phyloP scores from a whole-genome alignment of 1,284 basidiomycete species.

The Leccinum pachyderme region DNA sequence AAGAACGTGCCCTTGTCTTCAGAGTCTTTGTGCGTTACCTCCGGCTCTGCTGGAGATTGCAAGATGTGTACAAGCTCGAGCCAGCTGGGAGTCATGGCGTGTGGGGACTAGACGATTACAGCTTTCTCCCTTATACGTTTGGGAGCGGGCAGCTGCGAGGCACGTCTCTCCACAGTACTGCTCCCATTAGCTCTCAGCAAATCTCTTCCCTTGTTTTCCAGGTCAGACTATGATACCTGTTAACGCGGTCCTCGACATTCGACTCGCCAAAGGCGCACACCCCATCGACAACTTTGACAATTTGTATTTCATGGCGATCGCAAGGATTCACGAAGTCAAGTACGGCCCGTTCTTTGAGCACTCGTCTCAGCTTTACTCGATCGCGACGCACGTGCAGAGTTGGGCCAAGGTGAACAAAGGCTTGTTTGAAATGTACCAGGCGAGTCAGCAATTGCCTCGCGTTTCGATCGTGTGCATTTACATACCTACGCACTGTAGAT shows the following conservation, averaged over 20 bases:
- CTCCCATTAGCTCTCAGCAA: conserved; percentile 16
- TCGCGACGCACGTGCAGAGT: conserved; percentile 79
- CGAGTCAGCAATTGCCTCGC: conserved; percentile 26
- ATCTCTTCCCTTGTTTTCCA: conserved; percentile 28
- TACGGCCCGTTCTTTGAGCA: conserved; percentile 88
- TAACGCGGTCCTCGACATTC: conserved; percentile 52
- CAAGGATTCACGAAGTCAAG: conserved; percentile 80
- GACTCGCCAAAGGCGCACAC: conserved; percentile 42
- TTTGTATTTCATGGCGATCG: conserved; percentile 80
- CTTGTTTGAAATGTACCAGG: conserved; percentile 94
- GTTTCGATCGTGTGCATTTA: background rate
- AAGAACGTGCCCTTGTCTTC: conserved; percentile 67
- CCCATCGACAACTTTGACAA: conserved; percentile 42
- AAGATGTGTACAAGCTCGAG: conserved; percentile 89
- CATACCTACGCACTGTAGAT: conserved; percentile 45
- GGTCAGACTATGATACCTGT: conserved; percentile 60
- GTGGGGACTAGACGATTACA: conserved; percentile 96
- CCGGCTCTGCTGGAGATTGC: conserved; percentile 80
- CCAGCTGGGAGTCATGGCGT: conserved; percentile 98
- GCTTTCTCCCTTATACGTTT: conserved; percentile 88
- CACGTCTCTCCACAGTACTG: conserved; percentile 21
- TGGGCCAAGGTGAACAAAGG: conserved; percentile 92
- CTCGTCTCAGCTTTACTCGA: conserved; percentile 86
- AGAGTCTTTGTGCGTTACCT: conserved; percentile 75
- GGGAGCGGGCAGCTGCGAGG: conserved; percentile 90